Conservation (phyloP, 257 asterid genomes). For the Nicotiana attenuata region DNA sequence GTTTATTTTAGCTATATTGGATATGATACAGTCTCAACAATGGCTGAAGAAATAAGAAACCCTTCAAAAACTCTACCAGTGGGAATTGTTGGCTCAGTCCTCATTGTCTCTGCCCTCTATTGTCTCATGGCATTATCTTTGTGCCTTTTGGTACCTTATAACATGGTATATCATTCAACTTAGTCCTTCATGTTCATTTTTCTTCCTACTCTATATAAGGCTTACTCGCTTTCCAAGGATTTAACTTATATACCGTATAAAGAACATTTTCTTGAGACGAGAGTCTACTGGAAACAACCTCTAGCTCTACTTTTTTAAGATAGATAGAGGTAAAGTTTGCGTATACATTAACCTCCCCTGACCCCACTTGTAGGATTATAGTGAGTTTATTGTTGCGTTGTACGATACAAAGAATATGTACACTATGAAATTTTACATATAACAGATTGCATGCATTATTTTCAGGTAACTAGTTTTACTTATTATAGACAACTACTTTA, state of each 20-base stretch:
- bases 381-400: too few species aligned
- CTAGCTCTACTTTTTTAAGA: too few species aligned
- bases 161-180: conserved; percentile 18
- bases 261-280: too few species aligned
- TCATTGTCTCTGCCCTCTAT: conserved; percentile 35
- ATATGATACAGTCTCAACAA: conserved; percentile 40
- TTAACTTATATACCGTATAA: too few species aligned
- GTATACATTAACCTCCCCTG: accelerated
- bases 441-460: neutral
- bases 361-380: too few species aligned
- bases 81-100: conserved; percentile 41
- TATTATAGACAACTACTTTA: neutral
- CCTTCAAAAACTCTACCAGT: conserved; percentile 34
- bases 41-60: conserved; percentile 42
- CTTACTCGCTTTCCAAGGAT: neutral
- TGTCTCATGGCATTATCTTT: conserved; percentile 37
- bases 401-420: neutral
- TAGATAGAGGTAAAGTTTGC: too few species aligned
- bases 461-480: neutral
- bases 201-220: neutral
- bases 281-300: too few species aligned
- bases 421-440: neutral
- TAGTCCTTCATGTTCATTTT: neutral
- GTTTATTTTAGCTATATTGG: conserved; percentile 44
- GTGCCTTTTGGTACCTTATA: conserved; percentile 30